Evolutionary conservation across 345 rosid species (phyloP).

Genomic region (Heritiera fomes): DNA sequence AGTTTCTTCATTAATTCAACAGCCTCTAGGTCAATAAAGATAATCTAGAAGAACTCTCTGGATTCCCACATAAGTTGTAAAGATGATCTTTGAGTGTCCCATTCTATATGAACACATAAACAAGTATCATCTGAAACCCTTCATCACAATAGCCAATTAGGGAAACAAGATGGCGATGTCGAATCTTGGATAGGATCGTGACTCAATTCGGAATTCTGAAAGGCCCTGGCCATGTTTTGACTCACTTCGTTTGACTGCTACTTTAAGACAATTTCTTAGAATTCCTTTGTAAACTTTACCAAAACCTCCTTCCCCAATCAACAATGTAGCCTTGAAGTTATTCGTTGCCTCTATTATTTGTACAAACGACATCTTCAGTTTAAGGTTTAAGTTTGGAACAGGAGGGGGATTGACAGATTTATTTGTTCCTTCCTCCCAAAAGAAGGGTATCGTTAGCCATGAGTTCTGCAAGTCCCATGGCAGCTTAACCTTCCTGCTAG

Average conservation of each 20-base stretch:
- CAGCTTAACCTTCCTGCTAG: too few relatives aligned
- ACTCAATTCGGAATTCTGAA: slow-evolving; percentile 56
- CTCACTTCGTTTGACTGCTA: slow-evolving; percentile 51
- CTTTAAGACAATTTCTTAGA: slow-evolving; percentile 37
- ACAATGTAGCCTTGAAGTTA: slow-evolving; percentile 34
- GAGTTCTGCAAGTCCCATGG: too few relatives aligned
- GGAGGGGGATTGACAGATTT: slow-evolving; percentile 25
- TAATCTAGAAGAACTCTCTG: slow-evolving; percentile 15
- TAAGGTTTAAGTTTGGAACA: slow-evolving; percentile 31
- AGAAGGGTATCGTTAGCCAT: background rate
- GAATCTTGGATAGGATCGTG: slow-evolving; percentile 53
- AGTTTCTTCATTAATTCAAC: too few relatives aligned
- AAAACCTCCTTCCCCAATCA: slow-evolving; percentile 50
- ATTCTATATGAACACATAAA: slow-evolving; percentile 33
- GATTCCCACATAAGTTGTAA: slow-evolving; percentile 13
- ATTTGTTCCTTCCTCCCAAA: slow-evolving; percentile 33
- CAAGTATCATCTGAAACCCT: slow-evolving; percentile 55
- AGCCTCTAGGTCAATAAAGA: slow-evolving; percentile 49
- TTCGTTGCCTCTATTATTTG: slow-evolving; percentile 42
- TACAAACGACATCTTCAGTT: slow-evolving; percentile 35
- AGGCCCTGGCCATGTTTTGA: slow-evolving; percentile 52
- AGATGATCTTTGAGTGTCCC: slow-evolving; percentile 50
- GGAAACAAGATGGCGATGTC: slow-evolving; percentile 68
- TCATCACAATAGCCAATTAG: slow-evolving; percentile 67
- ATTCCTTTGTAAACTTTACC: slow-evolving; percentile 46